Base-by-base conservation (phyloP, 2,329 filamentous ascomycete genomes). In the Ophiocordyceps australis region DNA sequence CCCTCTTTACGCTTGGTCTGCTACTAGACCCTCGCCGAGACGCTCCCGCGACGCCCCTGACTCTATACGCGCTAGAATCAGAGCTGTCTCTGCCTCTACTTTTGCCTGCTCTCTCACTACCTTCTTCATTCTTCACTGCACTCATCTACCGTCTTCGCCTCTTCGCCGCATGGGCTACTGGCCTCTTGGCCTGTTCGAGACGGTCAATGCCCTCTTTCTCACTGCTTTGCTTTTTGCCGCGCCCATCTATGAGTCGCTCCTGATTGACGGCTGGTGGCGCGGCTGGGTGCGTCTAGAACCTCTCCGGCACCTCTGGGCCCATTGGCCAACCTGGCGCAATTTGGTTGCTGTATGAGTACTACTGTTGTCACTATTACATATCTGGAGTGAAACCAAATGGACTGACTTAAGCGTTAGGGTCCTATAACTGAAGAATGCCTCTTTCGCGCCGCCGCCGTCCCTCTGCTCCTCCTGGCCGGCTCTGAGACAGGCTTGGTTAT, bases 371-470 rank as follows among this genome's bases (percentile, higher is more conserved):
- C n/a, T n/a, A n/a, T n/a, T n/a, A n/a, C n/a, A n/a, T n/a, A n/a
- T n/a, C n/a, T n/a, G n/a, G n/a, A n/a, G n/a, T n/a, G n/a, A n/a
- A n/a, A n/a, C n/a, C n/a, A n/a, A n/a, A n/a, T n/a, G n/a, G n/a
- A n/a, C n/a, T n/a, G 12, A 14, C 14, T 23, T n/a, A 29, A 10
- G 29, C 14, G 10, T 17, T 34, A 78, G 75, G 83, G 82, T 19
- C 85, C 89, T 1, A 56, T 89, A 28, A 93, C 83, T 9, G 89
- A 98, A 55, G 89, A 98, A 52, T 58, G 92, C 32, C 76, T 94
- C 40, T 98, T 94, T 60, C 79, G 89, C 42, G 82, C 81, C 4
- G 71, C 83, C 36, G 74, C 85, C 27, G 65, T 94, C 20, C 79
- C 86, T 3, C 62, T 94, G 9, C 74, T 94, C 42, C 55, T 94